Evolutionary conservation across 495 filamentous ascomycete species (phyloP).

Genomic region (Podospora pseudopauciseta): DNA sequence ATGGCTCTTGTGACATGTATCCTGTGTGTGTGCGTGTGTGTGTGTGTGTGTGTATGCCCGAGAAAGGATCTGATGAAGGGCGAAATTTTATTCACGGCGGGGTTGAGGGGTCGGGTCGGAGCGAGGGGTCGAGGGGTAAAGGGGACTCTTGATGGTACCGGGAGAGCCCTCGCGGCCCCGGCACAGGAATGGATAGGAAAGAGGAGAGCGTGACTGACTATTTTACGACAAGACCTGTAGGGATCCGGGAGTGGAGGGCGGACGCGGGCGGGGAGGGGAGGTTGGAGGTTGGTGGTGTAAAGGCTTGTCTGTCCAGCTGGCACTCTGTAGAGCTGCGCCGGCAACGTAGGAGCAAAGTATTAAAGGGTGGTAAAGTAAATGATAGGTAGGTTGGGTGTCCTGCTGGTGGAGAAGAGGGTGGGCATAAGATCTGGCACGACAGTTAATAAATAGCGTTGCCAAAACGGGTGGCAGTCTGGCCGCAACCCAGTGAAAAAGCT

Average conservation of each 20-base stretch:
- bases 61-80: conserved; percentile 1
- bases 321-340: neutral
- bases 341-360: neutral
- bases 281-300: conserved; percentile 2
- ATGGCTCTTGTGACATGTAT: neutral
- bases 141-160: neutral
- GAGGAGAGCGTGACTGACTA: neutral
- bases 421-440: neutral
- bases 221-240: neutral
- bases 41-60: neutral
- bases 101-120: conserved; percentile 1
- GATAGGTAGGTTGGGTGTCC: neutral
- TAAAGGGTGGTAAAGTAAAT: neutral
- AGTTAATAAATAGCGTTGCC: conserved; percentile 9
- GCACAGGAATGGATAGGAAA: neutral
- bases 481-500: neutral
- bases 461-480: conserved; percentile 2
- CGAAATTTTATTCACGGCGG: conserved; percentile 6
- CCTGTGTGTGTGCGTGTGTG: neutral
- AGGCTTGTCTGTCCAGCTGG: neutral
- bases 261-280: neutral
- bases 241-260: neutral
- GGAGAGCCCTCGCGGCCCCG: neutral
- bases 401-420: conserved; percentile 2
- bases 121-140: conserved; percentile 4